A percentile compares a stretch with the other conserved stretches of the same genome.
phyloP scores from a whole-genome alignment of 345 rosid species.

The Eucalyptus regnans region DNA sequence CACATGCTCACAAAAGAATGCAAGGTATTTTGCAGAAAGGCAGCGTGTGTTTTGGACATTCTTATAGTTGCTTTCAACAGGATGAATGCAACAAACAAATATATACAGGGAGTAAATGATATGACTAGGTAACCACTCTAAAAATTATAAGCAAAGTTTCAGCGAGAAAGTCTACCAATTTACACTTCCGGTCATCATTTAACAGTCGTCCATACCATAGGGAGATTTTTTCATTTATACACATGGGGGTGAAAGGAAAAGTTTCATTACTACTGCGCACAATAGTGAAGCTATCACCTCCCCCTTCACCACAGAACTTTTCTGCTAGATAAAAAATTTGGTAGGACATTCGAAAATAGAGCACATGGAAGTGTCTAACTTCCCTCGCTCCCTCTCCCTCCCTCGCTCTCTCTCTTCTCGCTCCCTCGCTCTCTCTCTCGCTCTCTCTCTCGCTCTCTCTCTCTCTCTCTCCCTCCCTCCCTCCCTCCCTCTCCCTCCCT shows the following conservation, averaged over 20 bases:
- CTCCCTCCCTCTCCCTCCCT: too few relatives aligned
- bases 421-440: neutral
- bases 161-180: neutral
- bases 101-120: neutral
- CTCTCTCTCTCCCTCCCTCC: neutral
- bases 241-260: neutral
- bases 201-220: neutral
- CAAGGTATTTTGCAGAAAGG: neutral
- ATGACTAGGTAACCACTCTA: neutral
- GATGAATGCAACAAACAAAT: neutral
- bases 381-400: neutral
- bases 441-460: rapidly evolving
- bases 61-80: neutral
- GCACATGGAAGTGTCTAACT: neutral
- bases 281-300: neutral
- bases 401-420: rapidly evolving
- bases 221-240: neutral
- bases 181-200: neutral
- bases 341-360: neutral
- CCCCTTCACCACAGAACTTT: neutral
- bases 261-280: neutral
- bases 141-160: neutral
- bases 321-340: neutral
- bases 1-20: neutral
- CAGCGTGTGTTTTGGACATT: neutral